Evolutionary conservation across 176 grass and related monocot genomes (phyloP).

Genomic region (Luzula sylvatica): DNA sequence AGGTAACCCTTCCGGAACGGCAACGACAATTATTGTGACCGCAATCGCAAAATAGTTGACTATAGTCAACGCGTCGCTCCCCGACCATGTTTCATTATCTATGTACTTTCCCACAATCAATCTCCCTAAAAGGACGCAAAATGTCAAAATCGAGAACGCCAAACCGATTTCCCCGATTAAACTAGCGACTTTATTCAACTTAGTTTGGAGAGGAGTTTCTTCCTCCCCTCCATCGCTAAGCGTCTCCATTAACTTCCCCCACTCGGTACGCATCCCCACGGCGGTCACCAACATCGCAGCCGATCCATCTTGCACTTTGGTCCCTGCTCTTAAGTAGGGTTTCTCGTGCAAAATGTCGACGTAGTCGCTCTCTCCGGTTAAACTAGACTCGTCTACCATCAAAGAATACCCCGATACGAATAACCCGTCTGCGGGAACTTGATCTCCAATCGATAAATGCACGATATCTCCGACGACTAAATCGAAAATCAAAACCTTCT

Average conservation of each 20-base stretch:
- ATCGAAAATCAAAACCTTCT: conserved; percentile 56
- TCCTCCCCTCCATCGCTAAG: conserved; percentile 55
- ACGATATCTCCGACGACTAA: conserved; percentile 87
- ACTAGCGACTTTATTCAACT: conserved; percentile 76
- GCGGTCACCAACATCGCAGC: conserved; percentile 73
- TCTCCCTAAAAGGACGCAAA: conserved; percentile 52
- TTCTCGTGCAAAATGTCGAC: conserved; percentile 46
- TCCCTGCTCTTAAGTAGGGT: conserved; percentile 67
- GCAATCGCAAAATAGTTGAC: conserved; percentile 79
- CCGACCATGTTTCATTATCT: conserved; percentile 45
- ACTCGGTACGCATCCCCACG: conserved; percentile 73
- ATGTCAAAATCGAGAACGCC: conserved; percentile 65
- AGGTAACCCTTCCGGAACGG: conserved; percentile 82
- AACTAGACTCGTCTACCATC: conserved; percentile 77
- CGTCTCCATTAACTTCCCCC: conserved; percentile 74
- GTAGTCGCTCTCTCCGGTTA: conserved; percentile 76
- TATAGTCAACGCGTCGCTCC: conserved; percentile 59
- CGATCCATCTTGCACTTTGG: conserved; percentile 71
- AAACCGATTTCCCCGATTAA: conserved; percentile 80
- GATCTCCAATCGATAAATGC: conserved; percentile 75
- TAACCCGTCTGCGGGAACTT: conserved; percentile 77
- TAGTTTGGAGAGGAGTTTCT: conserved; percentile 91
- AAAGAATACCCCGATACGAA: conserved; percentile 66
- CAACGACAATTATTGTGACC: conserved; percentile 81
- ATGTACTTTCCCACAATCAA: conserved; percentile 45